phyloP scores from a whole-genome alignment of 2,329 filamentous ascomycete species.

The Exophiala sp. region DNA sequence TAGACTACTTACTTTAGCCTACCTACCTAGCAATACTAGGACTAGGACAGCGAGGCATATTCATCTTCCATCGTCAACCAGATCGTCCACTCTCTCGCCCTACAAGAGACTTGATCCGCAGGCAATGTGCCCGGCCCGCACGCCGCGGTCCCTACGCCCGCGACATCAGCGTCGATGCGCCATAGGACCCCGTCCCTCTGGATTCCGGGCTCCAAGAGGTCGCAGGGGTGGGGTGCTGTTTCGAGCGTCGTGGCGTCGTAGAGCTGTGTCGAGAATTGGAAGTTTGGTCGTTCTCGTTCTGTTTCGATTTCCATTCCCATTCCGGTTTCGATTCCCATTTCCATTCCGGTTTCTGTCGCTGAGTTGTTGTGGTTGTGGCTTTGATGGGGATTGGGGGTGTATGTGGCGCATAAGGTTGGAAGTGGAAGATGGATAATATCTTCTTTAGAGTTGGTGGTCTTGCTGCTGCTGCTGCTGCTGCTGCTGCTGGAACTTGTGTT shows the following conservation, averaged over 20 bases:
- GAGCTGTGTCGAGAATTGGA: slow-evolving; percentile 37
- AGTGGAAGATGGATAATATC: neutral
- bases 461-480: too few species aligned
- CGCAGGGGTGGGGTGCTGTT: slow-evolving; percentile 57
- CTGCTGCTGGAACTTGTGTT: too few species aligned
- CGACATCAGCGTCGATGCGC: slow-evolving; percentile 32
- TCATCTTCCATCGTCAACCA: slow-evolving; percentile 5
- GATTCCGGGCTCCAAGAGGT: slow-evolving; percentile 39
- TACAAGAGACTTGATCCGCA: slow-evolving; percentile 18
- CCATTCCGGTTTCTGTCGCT: slow-evolving; percentile 9
- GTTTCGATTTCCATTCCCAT: neutral
- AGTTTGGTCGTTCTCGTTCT: slow-evolving; percentile 1
- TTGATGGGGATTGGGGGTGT: neutral
- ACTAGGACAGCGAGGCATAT: too few species aligned
- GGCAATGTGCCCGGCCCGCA: slow-evolving; percentile 24
- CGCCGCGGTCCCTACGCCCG: slow-evolving; percentile 31
- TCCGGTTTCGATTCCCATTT: slow-evolving; percentile 10
- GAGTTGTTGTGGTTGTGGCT: too few species aligned
- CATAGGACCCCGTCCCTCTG: slow-evolving; percentile 23
- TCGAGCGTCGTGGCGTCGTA: slow-evolving; percentile 51
- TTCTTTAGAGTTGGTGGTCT: too few species aligned
- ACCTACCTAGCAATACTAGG: too few species aligned
- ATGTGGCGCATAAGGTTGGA: slow-evolving; percentile 10
- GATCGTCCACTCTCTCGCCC: slow-evolving; percentile 8
- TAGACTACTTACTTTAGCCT: too few species aligned